A percentile compares a stretch with the other conserved stretches of the same genome.
Conservation (phyloP, 2,329 filamentous ascomycete species). For the Neonectria punicea region DNA sequence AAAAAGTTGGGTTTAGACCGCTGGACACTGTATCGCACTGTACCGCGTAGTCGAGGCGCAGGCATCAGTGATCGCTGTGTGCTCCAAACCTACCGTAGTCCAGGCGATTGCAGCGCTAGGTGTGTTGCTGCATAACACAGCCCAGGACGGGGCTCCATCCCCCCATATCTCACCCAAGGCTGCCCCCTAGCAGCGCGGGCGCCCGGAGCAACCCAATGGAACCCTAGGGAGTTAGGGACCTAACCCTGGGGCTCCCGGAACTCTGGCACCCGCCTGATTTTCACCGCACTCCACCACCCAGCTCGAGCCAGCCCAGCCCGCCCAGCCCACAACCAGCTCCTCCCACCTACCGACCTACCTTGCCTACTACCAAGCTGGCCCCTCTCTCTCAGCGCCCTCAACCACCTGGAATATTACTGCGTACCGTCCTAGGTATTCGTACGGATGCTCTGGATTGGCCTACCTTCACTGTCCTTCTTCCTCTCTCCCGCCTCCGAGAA, state of each 20-base stretch:
- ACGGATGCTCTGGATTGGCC: slow-evolving; percentile 9
- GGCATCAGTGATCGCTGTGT: background rate
- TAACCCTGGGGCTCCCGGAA: background rate
- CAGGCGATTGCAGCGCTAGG: background rate
- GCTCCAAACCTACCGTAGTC: background rate
- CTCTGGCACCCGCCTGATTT: background rate
- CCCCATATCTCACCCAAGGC: background rate
- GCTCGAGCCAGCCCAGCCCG: too few relatives aligned
- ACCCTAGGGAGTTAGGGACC: background rate
- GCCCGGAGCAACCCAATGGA: background rate
- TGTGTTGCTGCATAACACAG: background rate
- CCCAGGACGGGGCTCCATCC: background rate
- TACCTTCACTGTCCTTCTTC: slow-evolving; percentile 13
- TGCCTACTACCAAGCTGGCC: background rate
- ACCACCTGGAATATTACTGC: background rate
- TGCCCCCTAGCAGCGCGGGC: background rate
- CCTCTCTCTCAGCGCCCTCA: background rate
- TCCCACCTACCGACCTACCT: background rate
- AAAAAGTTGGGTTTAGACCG: background rate
- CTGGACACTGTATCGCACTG: background rate
- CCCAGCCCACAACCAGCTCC: background rate
- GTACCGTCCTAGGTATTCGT: background rate
- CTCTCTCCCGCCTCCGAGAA: slow-evolving; percentile 34
- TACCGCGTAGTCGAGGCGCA: background rate
- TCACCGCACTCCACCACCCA: slow-evolving; percentile 1